Percentiles rank a stretch among this genome's conserved stretches.
Evolutionary conservation across 2,329 filamentous ascomycete genomes (phyloP).

Genomic region (Parastagonospora avenae): DNA sequence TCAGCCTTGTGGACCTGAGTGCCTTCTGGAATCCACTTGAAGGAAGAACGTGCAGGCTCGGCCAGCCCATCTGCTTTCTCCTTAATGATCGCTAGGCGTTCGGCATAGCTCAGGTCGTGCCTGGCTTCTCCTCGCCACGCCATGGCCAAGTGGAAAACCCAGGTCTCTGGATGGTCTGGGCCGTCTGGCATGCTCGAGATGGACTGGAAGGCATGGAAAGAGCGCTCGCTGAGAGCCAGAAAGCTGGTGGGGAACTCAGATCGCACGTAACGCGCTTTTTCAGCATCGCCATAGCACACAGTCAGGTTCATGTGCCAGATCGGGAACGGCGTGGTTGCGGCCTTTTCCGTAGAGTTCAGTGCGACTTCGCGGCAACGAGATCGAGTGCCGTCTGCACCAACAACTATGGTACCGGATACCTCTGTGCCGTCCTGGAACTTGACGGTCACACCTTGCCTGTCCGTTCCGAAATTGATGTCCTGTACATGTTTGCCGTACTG

Average conservation of each 20-base stretch:
- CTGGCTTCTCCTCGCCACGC: not conserved
- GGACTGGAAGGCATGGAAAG: slow-evolving; percentile 6
- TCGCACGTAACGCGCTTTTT: slow-evolving; percentile 5
- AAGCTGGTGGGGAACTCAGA: slow-evolving; percentile 2
- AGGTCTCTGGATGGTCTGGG: slow-evolving; percentile 1
- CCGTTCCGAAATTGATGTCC: not conserved
- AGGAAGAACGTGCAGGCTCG: slow-evolving; percentile 1
- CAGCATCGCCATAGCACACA: slow-evolving; percentile 2
- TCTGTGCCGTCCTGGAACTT: not conserved
- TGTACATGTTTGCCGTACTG: slow-evolving; percentile 1
- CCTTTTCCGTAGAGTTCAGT: not conserved
- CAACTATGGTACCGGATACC: slow-evolving; percentile 2
- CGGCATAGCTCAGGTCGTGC: slow-evolving; percentile 1
- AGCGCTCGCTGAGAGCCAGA: not conserved
- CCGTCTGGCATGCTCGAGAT: slow-evolving; percentile 5
- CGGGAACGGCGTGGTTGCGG: slow-evolving; percentile 1
- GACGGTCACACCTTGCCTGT: not conserved
- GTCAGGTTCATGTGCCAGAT: slow-evolving; percentile 6
- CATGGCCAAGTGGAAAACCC: slow-evolving; percentile 5
- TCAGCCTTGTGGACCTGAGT: slow-evolving; percentile 4
- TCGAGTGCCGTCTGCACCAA: slow-evolving; percentile 1
- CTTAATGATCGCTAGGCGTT: slow-evolving; percentile 3
- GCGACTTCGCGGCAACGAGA: slow-evolving; percentile 2
- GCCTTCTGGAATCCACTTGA: slow-evolving; percentile 5
- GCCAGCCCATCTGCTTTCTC: not conserved